Evolutionary conservation across 805 yeast genomes (phyloP).

Genomic region (Kodamaea kakaduensis): DNA sequence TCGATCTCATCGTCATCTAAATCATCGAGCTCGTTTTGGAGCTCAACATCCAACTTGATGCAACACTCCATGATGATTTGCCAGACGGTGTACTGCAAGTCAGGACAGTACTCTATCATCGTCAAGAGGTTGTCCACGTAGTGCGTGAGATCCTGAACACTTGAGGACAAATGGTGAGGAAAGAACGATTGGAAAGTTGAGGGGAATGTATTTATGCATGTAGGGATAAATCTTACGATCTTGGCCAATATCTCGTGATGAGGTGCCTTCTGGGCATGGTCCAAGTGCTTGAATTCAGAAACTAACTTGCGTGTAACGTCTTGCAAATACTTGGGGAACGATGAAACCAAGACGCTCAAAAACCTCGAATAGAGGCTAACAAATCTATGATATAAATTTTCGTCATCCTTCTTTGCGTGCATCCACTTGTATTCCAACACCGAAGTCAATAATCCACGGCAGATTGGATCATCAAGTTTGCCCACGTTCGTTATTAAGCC

Average conservation of each 20-base stretch:
- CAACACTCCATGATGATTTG: constrained; percentile 71
- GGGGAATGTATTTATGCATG: constrained; percentile 66
- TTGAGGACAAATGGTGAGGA: constrained; percentile 72
- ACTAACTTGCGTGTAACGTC: constrained; percentile 74
- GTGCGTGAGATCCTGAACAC: constrained; percentile 49
- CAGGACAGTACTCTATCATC: constrained; percentile 67
- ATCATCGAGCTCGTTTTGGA: constrained; percentile 84
- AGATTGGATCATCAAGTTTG: constrained; percentile 55
- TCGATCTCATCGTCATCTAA: constrained; percentile 66
- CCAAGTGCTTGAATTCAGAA: constrained; percentile 44
- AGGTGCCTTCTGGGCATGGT: constrained; percentile 12
- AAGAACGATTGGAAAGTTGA: constrained; percentile 54
- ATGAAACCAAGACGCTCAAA: constrained; percentile 71
- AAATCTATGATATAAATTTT: constrained; percentile 24
- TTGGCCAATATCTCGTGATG: constrained; percentile 62
- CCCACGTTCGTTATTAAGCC: constrained; percentile 62
- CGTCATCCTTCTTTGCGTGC: constrained; percentile 20
- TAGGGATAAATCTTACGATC: constrained; percentile 73
- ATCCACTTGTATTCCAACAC: constrained; percentile 68
- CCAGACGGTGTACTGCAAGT: constrained; percentile 74
- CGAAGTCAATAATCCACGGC: constrained; percentile 53
- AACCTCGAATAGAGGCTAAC: constrained; percentile 63
- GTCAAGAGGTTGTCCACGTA: constrained; percentile 63
- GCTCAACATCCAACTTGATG: constrained; percentile 85
- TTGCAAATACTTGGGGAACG: constrained; percentile 85